Evolutionary conservation across 83 land plant genomes (phyloP).

Genomic region (Picea mariana): DNA sequence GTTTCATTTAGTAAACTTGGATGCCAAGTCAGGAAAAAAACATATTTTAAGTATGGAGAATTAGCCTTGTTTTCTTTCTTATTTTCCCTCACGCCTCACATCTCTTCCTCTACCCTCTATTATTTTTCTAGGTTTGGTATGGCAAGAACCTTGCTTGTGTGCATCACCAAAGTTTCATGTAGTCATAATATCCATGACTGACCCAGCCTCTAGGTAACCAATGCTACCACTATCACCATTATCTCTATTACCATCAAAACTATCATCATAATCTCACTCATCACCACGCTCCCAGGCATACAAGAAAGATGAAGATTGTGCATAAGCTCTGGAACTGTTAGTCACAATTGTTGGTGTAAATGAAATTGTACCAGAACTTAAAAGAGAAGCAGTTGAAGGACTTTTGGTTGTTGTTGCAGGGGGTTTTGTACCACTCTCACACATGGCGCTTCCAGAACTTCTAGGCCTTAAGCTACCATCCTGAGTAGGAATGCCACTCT

Average conservation of each 20-base stretch:
- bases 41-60: not conserved
- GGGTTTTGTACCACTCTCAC: conserved; percentile 49
- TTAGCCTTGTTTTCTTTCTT: conserved; percentile 86
- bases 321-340: conserved; percentile 44
- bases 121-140: conserved; percentile 66
- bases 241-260: conserved; percentile 47
- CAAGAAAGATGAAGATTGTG: conserved; percentile 45
- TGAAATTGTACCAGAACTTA: conserved; percentile 17
- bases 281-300: conserved; percentile 66
- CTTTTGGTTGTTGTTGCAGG: conserved; percentile 38
- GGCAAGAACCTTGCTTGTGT: conserved; percentile 66
- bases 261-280: conserved; percentile 72
- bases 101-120: conserved; percentile 82
- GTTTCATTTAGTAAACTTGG: not conserved
- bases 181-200: conserved; percentile 48
- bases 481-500: conserved; percentile 54
- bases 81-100: conserved; percentile 89
- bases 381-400: conserved; percentile 3
- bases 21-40: not conserved
- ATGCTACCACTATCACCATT: conserved; percentile 62
- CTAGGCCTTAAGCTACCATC: conserved; percentile 55
- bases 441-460: conserved; percentile 25
- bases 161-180: conserved; percentile 40
- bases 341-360: conserved; percentile 36
- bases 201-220: conserved; percentile 57